Conservation (phyloP, 164 flowering plant genomes). For the Aristolochia contorta region DNA sequence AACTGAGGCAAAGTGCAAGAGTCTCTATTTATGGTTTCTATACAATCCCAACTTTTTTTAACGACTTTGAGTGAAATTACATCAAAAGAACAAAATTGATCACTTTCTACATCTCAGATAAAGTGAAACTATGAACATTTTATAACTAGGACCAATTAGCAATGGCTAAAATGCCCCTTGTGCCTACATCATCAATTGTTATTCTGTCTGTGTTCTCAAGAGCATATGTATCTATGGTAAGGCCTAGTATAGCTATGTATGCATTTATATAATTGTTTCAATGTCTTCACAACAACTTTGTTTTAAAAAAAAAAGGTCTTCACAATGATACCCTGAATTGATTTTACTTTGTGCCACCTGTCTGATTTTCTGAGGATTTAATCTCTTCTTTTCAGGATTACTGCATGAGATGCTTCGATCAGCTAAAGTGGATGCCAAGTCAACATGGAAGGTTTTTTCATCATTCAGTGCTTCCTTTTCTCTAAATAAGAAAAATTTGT, state of each 20-base stretch:
- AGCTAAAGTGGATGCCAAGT: conserved; percentile 55
- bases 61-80: too few species aligned
- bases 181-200: background rate
- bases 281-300: too few species aligned
- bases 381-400: conserved; percentile 37
- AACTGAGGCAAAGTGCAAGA: too few species aligned
- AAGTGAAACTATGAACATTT: too few species aligned
- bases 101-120: too few species aligned
- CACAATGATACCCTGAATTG: background rate
- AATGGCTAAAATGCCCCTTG: background rate
- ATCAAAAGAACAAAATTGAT: too few species aligned
- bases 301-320: too few species aligned
- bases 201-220: background rate
- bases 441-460: conserved; percentile 82
- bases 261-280: too few species aligned
- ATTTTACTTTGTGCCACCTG: background rate
- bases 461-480: background rate
- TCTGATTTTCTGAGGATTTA: background rate
- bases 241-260: background rate
- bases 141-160: too few species aligned
- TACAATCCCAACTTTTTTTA: too few species aligned
- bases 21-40: too few species aligned
- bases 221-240: too few species aligned
- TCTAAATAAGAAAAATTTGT: background rate
- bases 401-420: conserved; percentile 91